phyloP scores from a whole-genome alignment of 1,284 basidiomycete species.

The Ustilago esculenta region DNA sequence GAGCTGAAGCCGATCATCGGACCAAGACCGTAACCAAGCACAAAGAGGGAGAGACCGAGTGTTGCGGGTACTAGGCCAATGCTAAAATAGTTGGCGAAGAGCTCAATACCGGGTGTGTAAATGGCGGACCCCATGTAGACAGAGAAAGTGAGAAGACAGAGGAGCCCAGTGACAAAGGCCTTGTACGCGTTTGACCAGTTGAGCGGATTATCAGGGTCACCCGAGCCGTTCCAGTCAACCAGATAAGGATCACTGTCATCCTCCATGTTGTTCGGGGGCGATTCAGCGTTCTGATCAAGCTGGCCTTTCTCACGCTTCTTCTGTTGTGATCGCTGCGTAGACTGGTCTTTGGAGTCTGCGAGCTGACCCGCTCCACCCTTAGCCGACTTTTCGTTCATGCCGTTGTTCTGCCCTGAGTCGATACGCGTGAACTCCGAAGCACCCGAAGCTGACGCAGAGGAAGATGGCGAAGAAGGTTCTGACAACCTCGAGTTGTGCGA shows the following conservation, averaged over 20 bases:
- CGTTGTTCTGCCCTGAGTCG: slow-evolving; percentile 1
- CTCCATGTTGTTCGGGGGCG: slow-evolving; percentile 12
- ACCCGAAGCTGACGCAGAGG: slow-evolving; percentile 1
- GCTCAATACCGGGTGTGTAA: slow-evolving; percentile 72
- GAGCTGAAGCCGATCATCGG: slow-evolving; percentile 64
- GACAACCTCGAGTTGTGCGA: not conserved
- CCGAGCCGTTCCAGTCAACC: slow-evolving; percentile 68
- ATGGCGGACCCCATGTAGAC: slow-evolving; percentile 74
- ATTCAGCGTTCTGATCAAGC: slow-evolving; percentile 5
- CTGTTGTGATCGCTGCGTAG: not conserved
- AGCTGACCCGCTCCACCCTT: no score
- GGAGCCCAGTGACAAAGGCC: slow-evolving; percentile 55
- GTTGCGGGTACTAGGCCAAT: slow-evolving; percentile 32
- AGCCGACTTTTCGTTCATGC: slow-evolving; percentile 68
- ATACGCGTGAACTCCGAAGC: not conserved
- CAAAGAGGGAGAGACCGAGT: slow-evolving; percentile 50
- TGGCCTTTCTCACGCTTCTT: not conserved
- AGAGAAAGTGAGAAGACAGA: slow-evolving; percentile 69
- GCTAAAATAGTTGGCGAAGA: slow-evolving; percentile 61
- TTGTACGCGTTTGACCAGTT: slow-evolving; percentile 65
- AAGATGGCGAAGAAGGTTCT: not conserved
- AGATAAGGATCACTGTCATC: slow-evolving; percentile 64
- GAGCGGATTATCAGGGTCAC: slow-evolving; percentile 64
- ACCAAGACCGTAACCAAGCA: slow-evolving; percentile 50
- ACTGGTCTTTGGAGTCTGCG: slow-evolving; percentile 68